Conservation (phyloP, 2,329 filamentous ascomycete species). For the Penicillium sp. region DNA sequence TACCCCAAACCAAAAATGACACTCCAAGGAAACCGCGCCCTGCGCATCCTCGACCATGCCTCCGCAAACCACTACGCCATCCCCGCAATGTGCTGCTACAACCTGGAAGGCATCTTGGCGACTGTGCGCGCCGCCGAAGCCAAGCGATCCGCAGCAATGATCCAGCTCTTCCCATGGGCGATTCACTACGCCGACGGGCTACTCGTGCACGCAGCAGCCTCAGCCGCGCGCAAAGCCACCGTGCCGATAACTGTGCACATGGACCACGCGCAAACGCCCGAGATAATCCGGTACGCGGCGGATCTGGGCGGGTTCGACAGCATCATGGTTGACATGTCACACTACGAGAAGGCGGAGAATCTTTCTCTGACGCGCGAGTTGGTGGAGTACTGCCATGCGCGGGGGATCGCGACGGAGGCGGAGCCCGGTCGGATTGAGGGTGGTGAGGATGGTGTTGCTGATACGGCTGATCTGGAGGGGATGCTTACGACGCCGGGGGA, state of each 20-base stretch:
- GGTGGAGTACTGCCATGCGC: constrained; percentile 54
- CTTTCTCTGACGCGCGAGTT: constrained; percentile 55
- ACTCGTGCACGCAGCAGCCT: constrained; percentile 49
- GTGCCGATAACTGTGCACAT: constrained; percentile 58
- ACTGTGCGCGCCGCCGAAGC: constrained; percentile 61
- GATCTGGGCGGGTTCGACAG: constrained; percentile 58
- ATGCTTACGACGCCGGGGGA: constrained; percentile 61
- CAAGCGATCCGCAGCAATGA: constrained; percentile 59
- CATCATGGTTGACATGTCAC: constrained; percentile 71
- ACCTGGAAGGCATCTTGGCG: constrained; percentile 62
- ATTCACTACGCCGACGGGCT: constrained; percentile 55
- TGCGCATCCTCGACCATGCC: constrained; percentile 51
- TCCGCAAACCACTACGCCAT: constrained; percentile 50
- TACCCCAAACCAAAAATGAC: constrained; percentile 27
- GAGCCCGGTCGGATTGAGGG: constrained; percentile 64
- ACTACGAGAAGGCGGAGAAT: constrained; percentile 63
- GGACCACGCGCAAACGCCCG: constrained; percentile 58
- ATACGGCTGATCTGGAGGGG: constrained; percentile 55
- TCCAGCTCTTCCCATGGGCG: constrained; percentile 67
- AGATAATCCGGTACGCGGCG: constrained; percentile 53
- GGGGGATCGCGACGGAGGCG: constrained; percentile 60
- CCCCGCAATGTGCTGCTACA: constrained; percentile 57
- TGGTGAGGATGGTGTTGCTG: constrained; percentile 65
- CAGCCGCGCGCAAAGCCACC: constrained; percentile 48
- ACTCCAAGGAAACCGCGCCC: constrained; percentile 44